Evolutionary conservation across 305 asterid genomes (phyloP), one percentile per base, ranked within the genome.

Genomic region (Solanum hybrid): DNA sequence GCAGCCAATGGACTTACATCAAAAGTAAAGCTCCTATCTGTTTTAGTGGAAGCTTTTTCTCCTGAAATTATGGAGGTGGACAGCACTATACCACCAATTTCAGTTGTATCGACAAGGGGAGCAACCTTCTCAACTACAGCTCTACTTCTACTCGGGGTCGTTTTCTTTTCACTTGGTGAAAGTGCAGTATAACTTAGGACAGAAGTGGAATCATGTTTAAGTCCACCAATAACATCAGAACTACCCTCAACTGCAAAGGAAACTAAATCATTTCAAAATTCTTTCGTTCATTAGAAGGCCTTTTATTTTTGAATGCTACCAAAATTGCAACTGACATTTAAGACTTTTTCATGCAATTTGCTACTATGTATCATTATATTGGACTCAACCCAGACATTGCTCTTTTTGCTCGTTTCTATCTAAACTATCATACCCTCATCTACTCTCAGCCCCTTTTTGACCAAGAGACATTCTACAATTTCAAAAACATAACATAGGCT

Each of bases 11-110:
- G 96, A 92, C 92, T 91, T 57, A 90, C 91, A 86, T 95, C 96
- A 90, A 97, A 94, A 73, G 96, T 92, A 93, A 94, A 95, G 92
- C 94, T 90, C 91, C 91, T 93, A 88, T 94, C 97, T 89, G 92
- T 96, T 92, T 90, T 91, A 33, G 93, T 84, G 41, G 92, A 92
- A 89, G 87, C 93, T 90, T 90, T 92, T 65, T 86, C 93, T 90
- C 89, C 94, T 77, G 92, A 89, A 89, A 88, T 70, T 89, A 89
- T 36, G 57, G 93, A 84, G 86, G 89, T 57, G 32, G 79, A 86
- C 84, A 90, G 79, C 87, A 78, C 91, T 45, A 91, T 82, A 13
- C 89, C 91, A 68, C 70, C 84, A 39, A 65, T 81, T 72, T 61
- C 87, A 51, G 88, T 87, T 82, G 87, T 89, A 72, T 34, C 34